Percentiles rank a stretch among this genome's conserved stretches.
phyloP scores from a whole-genome alignment of 495 filamentous ascomycete genomes.

The Aspergillus cristatus region DNA sequence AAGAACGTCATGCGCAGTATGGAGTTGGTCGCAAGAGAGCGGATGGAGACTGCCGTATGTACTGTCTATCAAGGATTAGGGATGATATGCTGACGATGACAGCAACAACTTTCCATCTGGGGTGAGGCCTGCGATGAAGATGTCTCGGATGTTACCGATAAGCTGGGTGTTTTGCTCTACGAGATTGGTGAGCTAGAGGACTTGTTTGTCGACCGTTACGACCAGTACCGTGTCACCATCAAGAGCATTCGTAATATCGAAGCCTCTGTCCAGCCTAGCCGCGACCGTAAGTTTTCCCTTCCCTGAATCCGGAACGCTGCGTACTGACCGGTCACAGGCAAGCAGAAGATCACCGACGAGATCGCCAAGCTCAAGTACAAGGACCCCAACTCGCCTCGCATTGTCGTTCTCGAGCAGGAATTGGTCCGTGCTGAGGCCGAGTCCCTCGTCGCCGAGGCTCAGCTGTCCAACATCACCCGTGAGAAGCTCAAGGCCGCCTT shows the following conservation, averaged over 20 bases:
- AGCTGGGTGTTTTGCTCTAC: slow-evolving; percentile 94
- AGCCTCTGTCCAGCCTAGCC: slow-evolving; percentile 92
- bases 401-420: slow-evolving; percentile 96
- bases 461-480: slow-evolving; percentile 97
- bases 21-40: slow-evolving; percentile 86
- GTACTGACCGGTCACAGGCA: slow-evolving; percentile 42
- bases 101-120: slow-evolving; percentile 99
- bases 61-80: not conserved
- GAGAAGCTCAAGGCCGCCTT: slow-evolving; percentile 99
- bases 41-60: slow-evolving; percentile 95
- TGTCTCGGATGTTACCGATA: slow-evolving; percentile 97
- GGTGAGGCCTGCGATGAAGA: slow-evolving; percentile 95
- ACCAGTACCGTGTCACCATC: slow-evolving; percentile 97
- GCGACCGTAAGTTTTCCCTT: slow-evolving; percentile 71
- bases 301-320: too few species aligned
- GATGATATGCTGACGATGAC: slow-evolving; percentile 1
- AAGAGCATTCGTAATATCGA: slow-evolving; percentile 99
- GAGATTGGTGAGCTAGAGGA: slow-evolving; percentile 98
- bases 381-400: slow-evolving; percentile 94
- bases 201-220: slow-evolving; percentile 94
- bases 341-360: slow-evolving; percentile 98
- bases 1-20: slow-evolving; percentile 99
- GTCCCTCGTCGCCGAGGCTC: slow-evolving; percentile 93
- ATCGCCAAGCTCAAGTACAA: slow-evolving; percentile 99
- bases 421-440: slow-evolving; percentile 97